phyloP scores from a whole-genome alignment of 257 asterid species.

The Gentiana dahurica region DNA sequence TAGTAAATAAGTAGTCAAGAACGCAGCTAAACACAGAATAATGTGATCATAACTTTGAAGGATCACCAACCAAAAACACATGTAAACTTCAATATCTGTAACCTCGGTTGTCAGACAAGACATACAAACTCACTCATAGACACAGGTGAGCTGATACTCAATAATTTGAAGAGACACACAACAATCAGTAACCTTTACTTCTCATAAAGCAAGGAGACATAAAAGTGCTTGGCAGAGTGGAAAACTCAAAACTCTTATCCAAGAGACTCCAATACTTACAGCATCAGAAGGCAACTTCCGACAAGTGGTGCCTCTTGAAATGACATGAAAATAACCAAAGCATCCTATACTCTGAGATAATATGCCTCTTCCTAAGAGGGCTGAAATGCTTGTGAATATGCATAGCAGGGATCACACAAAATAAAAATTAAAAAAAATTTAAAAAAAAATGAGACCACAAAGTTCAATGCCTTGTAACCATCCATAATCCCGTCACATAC shows the following conservation, averaged over 20 bases:
- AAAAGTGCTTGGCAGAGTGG: background rate
- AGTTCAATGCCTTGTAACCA: too few relatives aligned
- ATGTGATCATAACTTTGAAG: too few relatives aligned
- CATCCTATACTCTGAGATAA: conserved; percentile 19
- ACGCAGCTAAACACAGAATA: too few relatives aligned
- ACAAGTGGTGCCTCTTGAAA: conserved; percentile 19
- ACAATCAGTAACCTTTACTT: conserved; percentile 6
- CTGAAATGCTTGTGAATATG: conserved; percentile 14
- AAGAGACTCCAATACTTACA: conserved; percentile 34
- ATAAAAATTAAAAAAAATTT: background rate
- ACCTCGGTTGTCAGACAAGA: too few relatives aligned
- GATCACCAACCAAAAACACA: too few relatives aligned
- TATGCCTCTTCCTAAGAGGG: conserved; percentile 15
- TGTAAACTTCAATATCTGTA: too few relatives aligned
- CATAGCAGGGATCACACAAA: conserved; percentile 18
- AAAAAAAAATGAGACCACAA: too few relatives aligned
- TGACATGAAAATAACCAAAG: conserved; percentile 15
- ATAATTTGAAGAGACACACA: background rate
- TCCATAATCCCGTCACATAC: too few relatives aligned
- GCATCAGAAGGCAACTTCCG: conserved; percentile 22
- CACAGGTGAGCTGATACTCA: background rate
- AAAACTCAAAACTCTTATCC: conserved; percentile 9
- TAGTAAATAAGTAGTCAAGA: too few relatives aligned
- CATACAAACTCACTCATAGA: too few relatives aligned
- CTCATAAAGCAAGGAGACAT: background rate